These are phyloP conservation scores for Termitomyces eurrhizus DNA, from an alignment of 768 basidiomycete species.

Conservation along the genomic window DNA sequence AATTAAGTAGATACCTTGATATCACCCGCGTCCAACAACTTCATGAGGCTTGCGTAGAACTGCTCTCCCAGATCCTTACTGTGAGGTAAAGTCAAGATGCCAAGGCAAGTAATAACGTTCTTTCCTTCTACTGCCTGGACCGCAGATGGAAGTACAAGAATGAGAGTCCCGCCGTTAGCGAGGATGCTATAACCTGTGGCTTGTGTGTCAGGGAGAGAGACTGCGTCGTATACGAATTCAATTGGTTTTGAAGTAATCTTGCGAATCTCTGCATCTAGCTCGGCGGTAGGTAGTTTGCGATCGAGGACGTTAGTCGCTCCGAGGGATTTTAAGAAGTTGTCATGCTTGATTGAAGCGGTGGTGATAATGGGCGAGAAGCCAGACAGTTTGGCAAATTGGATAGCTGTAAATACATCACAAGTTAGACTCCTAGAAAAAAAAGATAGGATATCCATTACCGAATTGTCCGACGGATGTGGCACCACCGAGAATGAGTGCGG, in stretches of 20 bases:
- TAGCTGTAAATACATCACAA: neutral
- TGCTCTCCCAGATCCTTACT: conserved; percentile 8
- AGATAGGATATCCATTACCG: conserved; percentile 16
- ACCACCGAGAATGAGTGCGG: conserved; percentile 34
- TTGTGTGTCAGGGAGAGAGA: conserved; percentile 36
- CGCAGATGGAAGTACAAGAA: conserved; percentile 21
- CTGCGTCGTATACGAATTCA: conserved; percentile 25
- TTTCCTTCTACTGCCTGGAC: conserved; percentile 13
- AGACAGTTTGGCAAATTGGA: conserved; percentile 29
- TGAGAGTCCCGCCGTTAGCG: conserved; percentile 33
- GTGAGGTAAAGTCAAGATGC: conserved; percentile 8
- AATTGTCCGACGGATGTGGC: conserved; percentile 33
- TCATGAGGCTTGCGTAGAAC: conserved; percentile 12
- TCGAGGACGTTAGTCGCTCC: conserved; percentile 26
- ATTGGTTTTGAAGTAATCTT: conserved; percentile 19
- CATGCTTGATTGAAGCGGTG: conserved; percentile 7
- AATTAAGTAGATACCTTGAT: conserved; percentile 2
- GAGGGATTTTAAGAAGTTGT: neutral
- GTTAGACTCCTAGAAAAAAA: neutral
- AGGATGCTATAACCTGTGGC: conserved; percentile 33
- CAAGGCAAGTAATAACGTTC: conserved; percentile 5
- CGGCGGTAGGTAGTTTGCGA: neutral
- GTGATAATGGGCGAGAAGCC: conserved; percentile 36
- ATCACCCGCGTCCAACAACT: conserved; percentile 13
- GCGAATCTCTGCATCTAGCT: conserved; percentile 10